These are phyloP conservation scores for Debaryomyces castellii DNA, from an alignment of 805 yeast species.

Conservation along the genomic window DNA sequence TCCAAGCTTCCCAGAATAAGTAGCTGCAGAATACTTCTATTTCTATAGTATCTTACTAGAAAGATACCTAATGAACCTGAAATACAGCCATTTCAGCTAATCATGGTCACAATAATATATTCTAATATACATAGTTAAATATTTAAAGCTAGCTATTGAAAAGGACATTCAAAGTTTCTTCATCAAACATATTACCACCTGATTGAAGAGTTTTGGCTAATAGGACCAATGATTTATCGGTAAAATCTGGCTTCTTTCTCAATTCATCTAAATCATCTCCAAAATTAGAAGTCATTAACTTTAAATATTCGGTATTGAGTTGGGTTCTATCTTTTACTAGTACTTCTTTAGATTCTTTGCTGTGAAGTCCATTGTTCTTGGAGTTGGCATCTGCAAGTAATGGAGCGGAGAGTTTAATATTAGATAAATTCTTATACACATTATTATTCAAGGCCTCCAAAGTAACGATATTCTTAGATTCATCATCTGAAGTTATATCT, in stretches of 20 bases:
- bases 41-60: too few species aligned
- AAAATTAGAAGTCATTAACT: slow-evolving; percentile 55
- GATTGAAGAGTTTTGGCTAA: slow-evolving; percentile 59
- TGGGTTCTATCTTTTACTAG: slow-evolving; percentile 30
- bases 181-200: slow-evolving; percentile 59
- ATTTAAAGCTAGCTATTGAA: slow-evolving; percentile 1
- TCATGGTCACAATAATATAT: background rate
- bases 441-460: slow-evolving; percentile 19
- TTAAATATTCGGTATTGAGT: slow-evolving; percentile 51
- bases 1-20: too few species aligned
- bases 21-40: too few species aligned
- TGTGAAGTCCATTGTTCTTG: slow-evolving; percentile 6
- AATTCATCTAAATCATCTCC: slow-evolving; percentile 61
- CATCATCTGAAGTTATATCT: slow-evolving; percentile 27
- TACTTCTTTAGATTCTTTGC: slow-evolving; percentile 17
- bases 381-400: slow-evolving; percentile 15
- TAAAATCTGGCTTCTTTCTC: slow-evolving; percentile 64
- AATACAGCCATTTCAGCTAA: too few species aligned
- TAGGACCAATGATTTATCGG: slow-evolving; percentile 51
- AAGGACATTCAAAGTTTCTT: slow-evolving; percentile 40
- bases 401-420: slow-evolving; percentile 25
- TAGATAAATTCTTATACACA: slow-evolving; percentile 18
- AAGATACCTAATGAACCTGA: too few species aligned
- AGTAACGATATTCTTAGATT: slow-evolving; percentile 10
- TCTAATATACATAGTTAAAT: slow-evolving; percentile 1